A percentile compares a stretch with the other conserved stretches of the same genome.
Evolutionary conservation across 129 eudicot species (phyloP).

Genomic region (Tagetes erecta): DNA sequence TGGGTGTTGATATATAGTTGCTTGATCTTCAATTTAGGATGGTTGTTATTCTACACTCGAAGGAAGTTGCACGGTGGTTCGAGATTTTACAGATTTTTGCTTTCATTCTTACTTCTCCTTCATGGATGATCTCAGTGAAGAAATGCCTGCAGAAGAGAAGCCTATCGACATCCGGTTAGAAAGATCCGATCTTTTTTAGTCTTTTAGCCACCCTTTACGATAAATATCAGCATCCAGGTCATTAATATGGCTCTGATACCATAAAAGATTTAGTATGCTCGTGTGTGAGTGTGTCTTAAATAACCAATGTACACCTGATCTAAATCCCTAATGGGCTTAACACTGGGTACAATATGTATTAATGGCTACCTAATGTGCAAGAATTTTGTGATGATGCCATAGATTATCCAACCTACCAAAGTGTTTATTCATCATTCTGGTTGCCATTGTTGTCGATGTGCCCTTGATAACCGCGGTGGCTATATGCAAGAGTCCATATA

Average conservation of each 20-base stretch:
- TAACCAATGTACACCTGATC: too few species aligned
- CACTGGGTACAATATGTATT: too few species aligned
- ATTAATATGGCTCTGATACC: not conserved
- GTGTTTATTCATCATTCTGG: slow-evolving; percentile 54
- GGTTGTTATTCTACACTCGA: slow-evolving; percentile 66
- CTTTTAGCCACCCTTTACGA: not conserved
- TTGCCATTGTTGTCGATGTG: slow-evolving; percentile 64
- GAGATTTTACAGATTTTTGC: slow-evolving; percentile 88
- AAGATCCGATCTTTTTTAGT: not conserved
- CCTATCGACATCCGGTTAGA: slow-evolving; percentile 72
- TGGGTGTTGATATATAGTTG: not conserved
- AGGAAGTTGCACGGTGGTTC: slow-evolving; percentile 75
- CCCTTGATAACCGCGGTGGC: slow-evolving; percentile 64
- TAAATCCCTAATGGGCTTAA: too few species aligned
- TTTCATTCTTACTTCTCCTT: slow-evolving; percentile 95
- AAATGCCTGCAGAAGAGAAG: slow-evolving; percentile 52
- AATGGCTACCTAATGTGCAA: not conserved
- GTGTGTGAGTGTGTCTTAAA: too few species aligned
- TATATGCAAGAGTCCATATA: slow-evolving; percentile 86
- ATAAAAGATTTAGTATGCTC: too few species aligned
- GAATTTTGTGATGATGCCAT: not conserved
- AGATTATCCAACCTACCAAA: slow-evolving; percentile 70
- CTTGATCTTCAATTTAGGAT: slow-evolving; percentile 49
- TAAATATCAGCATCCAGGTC: slow-evolving; percentile 1
- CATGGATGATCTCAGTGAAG: slow-evolving; percentile 86